Percentiles rank a stretch among this genome's conserved stretches.
phyloP scores from a whole-genome alignment of 768 basidiomycete species.

The Heimioporus sp. region DNA sequence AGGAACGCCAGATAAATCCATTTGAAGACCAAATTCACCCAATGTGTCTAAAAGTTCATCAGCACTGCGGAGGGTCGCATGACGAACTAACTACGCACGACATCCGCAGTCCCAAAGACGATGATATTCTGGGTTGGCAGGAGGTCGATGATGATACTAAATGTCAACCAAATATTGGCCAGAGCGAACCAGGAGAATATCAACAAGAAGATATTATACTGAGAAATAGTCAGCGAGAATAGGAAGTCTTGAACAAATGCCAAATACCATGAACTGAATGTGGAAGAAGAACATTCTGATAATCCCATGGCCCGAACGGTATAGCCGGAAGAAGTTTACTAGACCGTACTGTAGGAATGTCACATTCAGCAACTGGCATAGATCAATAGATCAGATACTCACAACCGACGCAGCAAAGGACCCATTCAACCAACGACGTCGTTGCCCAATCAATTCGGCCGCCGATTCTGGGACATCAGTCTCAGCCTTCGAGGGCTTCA shows the following conservation, averaged over 20 bases:
- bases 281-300: slow-evolving; percentile 98
- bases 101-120: slow-evolving; percentile 68
- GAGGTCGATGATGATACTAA: slow-evolving; percentile 91
- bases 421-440: slow-evolving; percentile 95
- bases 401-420: slow-evolving; percentile 92
- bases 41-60: slow-evolving; percentile 57
- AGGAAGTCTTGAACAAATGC: neutral
- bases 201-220: slow-evolving; percentile 86
- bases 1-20: slow-evolving; percentile 89
- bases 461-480: slow-evolving; percentile 96
- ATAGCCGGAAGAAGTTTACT: slow-evolving; percentile 91
- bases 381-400: slow-evolving; percentile 29
- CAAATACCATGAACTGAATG: slow-evolving; percentile 80
- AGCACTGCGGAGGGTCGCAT: neutral
- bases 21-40: slow-evolving; percentile 79
- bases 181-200: slow-evolving; percentile 92
- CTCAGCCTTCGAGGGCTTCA: slow-evolving; percentile 95
- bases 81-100: slow-evolving; percentile 51
- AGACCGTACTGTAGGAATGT: slow-evolving; percentile 67
- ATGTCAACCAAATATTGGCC: slow-evolving; percentile 93
- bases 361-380: neutral
- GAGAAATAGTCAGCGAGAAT: slow-evolving; percentile 1
- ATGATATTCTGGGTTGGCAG: slow-evolving; percentile 52
- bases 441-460: slow-evolving; percentile 89
- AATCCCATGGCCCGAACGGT: slow-evolving; percentile 81